Conservation (phyloP, 169 alveolate species). For the Cryptosporidium ryanae region DNA sequence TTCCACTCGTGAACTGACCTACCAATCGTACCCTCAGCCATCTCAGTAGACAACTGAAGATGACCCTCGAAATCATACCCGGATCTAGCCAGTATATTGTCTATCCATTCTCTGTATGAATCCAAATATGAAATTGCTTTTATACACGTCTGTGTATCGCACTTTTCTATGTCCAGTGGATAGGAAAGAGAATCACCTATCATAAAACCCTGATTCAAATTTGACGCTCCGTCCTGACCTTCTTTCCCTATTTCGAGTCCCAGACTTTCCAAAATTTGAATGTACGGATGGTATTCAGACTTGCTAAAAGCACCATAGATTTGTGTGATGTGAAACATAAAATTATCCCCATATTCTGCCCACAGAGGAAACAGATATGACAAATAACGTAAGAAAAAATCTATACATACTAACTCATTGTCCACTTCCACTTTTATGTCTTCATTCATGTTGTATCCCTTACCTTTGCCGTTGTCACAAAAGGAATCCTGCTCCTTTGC, state of each 20-base stretch:
- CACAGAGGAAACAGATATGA: constrained; percentile 66
- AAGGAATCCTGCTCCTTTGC: background rate
- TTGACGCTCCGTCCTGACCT: too few relatives aligned
- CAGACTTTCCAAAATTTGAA: constrained; percentile 18
- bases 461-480: background rate
- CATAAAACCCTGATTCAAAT: background rate
- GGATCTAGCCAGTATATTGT: constrained; percentile 9
- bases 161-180: constrained; percentile 48
- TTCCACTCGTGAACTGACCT: constrained; percentile 41
- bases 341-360: constrained; percentile 72
- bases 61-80: constrained; percentile 19
- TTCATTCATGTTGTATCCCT: background rate
- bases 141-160: constrained; percentile 45
- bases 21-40: constrained; percentile 15
- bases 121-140: constrained; percentile 60
- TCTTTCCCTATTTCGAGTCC: constrained; percentile 17
- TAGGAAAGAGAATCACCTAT: background rate
- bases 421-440: constrained; percentile 1
- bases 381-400: constrained; percentile 51
- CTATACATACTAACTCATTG: constrained; percentile 52
- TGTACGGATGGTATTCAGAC: constrained; percentile 37
- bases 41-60: constrained; percentile 7
- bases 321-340: constrained; percentile 65
- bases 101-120: constrained; percentile 74
- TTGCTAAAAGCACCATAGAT: constrained; percentile 47